Evolutionary conservation across 768 basidiomycete species (phyloP).

Genomic region (Agaricus bisporus): DNA sequence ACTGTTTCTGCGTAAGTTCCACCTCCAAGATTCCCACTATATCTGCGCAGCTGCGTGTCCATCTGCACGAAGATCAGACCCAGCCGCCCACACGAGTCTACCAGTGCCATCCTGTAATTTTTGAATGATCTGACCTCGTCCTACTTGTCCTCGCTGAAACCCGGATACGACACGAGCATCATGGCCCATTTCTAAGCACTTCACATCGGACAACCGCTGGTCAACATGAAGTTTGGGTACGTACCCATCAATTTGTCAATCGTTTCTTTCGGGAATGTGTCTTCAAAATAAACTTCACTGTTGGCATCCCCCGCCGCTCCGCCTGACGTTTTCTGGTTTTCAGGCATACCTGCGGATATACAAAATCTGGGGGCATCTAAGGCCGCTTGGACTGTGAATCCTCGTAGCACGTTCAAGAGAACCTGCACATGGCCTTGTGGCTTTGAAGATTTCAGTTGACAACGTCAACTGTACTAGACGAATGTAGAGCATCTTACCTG

Average conservation of each 20-base stretch:
- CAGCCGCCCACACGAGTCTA: slow-evolving; percentile 87
- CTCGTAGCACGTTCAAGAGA: slow-evolving; percentile 82
- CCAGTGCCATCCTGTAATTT: slow-evolving; percentile 61
- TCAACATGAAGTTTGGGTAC: slow-evolving; percentile 12
- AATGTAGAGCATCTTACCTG: slow-evolving; percentile 40
- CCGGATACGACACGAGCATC: slow-evolving; percentile 61
- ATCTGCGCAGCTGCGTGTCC: slow-evolving; percentile 87
- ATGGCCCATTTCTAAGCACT: slow-evolving; percentile 77
- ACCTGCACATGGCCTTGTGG: slow-evolving; percentile 98
- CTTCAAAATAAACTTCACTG: slow-evolving; percentile 87
- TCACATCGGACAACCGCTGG: slow-evolving; percentile 1
- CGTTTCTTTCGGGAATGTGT: slow-evolving; percentile 60
- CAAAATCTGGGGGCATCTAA: slow-evolving; percentile 96
- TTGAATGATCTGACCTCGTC: slow-evolving; percentile 89
- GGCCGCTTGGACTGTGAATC: slow-evolving; percentile 82
- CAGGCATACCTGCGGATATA: slow-evolving; percentile 80
- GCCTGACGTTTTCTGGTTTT: slow-evolving; percentile 39
- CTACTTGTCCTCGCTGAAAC: slow-evolving; percentile 59
- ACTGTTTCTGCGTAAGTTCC: background rate
- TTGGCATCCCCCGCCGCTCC: slow-evolving; percentile 62
- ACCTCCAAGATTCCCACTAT: slow-evolving; percentile 24
- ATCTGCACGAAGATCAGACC: slow-evolving; percentile 84
- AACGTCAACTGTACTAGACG: background rate
- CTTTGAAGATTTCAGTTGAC: slow-evolving; percentile 26
- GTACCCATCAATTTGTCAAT: slow-evolving; percentile 63